Percentiles rank a stretch among this genome's conserved stretches.
Conservation (phyloP, 2,329 filamentous ascomycete species). For the Phaeophleospora eucalypticola region DNA sequence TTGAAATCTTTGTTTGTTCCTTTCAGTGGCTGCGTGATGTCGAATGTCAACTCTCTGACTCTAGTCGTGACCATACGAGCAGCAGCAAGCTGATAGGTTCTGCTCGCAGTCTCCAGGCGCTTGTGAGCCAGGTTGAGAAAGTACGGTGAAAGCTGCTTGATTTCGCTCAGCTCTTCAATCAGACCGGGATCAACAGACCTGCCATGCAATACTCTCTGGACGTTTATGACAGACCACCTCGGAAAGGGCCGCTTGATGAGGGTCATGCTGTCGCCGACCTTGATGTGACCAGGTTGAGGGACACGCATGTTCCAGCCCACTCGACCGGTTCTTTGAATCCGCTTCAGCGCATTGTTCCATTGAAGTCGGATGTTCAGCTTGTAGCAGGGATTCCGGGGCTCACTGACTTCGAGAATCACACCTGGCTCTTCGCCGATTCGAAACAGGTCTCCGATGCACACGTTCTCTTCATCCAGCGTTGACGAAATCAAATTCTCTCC, state of each 20-base stretch:
- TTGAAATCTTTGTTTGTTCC: constrained; percentile 24
- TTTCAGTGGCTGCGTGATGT: constrained; percentile 15
- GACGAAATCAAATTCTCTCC: constrained; percentile 58
- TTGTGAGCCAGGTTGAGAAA: constrained; percentile 7
- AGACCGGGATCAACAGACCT: constrained; percentile 54
- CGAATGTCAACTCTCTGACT: constrained; percentile 11
- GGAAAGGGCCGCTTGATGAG: constrained; percentile 55
- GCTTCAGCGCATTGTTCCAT: constrained; percentile 10
- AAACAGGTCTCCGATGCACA: constrained; percentile 59
- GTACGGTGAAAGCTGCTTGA: constrained; percentile 19
- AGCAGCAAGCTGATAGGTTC: constrained; percentile 19
- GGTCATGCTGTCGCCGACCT: constrained; percentile 54
- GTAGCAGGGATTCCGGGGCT: constrained; percentile 61
- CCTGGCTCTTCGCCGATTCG: constrained; percentile 35
- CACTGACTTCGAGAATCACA: constrained; percentile 53
- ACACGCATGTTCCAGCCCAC: constrained; percentile 17
- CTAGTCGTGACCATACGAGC: constrained; percentile 5
- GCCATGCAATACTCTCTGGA: constrained; percentile 47
- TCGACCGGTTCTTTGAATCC: constrained; percentile 11
- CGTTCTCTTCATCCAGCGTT: constrained; percentile 58
- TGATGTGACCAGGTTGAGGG: constrained; percentile 43
- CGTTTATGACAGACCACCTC: constrained; percentile 58
- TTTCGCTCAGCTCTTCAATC: constrained; percentile 41
- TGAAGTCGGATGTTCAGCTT: constrained; percentile 61
- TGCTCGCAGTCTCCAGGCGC: constrained; percentile 35